Evolutionary conservation across 805 yeast genomes (phyloP), one percentile per base, ranked within the genome.

Genomic region (Metschnikowia anglica): DNA sequence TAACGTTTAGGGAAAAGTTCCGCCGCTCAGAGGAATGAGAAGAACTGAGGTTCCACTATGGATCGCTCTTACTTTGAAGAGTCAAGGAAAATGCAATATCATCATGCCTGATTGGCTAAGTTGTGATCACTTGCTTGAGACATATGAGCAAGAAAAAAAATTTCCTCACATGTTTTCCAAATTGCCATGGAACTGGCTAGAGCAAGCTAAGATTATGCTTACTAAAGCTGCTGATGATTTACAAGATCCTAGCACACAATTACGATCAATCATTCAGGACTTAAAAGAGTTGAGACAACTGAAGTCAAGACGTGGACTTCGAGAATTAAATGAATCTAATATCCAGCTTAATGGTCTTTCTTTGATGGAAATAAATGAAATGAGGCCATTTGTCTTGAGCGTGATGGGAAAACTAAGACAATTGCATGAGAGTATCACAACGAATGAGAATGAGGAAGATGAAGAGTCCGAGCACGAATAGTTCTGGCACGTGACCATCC

Each of bases 101-200:
- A 81, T 88, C 7, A 83, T 89, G 11, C 99, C 99, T 0, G 73
- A 69, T 1, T 93, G 99, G 99, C 71, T 93, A 8, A 76, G 74
- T 8, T 62, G 77, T 35, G 68, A 69, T 15, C 70, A 69, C 37
- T 61, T 91, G 43, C 76, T 76, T 41, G 72, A 68, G 5, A 70
- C 74, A 32, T 79, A 85, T 52, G 87, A 83, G 16, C 82, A 77
- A 47, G 98, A 91, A 58, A 66, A 79, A 25, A 68, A 70, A 4
- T 60, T 75, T 42, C 73, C 79, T 1, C 73, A 74, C 25, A 67
- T 76, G 46, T 91, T 91, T 58, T 76, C 88, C 42, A 65, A 71
- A 6, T 63, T 91, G 37, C 98, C 98, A 0, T 83, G 84, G 81
- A 79, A 83, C 59, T 93, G 99, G 99, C 68, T 89, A 17, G 96